These are phyloP conservation scores for Diplodia corticola DNA, from an alignment of 2,329 filamentous ascomycete species.

Conservation along the genomic window DNA sequence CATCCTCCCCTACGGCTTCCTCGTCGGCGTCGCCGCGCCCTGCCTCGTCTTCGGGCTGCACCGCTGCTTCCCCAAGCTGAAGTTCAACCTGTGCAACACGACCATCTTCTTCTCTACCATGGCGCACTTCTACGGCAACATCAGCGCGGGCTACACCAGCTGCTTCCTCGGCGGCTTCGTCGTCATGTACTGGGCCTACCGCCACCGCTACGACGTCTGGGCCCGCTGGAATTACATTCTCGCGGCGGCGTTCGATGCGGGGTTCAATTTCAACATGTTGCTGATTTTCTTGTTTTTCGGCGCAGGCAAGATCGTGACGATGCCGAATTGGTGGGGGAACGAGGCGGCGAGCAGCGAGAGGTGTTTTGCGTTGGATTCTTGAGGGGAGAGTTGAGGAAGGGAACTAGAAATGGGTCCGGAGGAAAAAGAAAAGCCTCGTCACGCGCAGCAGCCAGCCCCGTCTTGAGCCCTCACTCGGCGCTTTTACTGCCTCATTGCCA, in stretches of 20 bases:
- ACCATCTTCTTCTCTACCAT: slow-evolving; percentile 63
- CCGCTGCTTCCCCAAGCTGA: slow-evolving; percentile 54
- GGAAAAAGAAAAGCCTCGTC: no score
- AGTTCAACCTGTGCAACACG: slow-evolving; percentile 60
- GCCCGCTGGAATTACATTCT: slow-evolving; percentile 62
- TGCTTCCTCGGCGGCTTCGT: slow-evolving; percentile 60
- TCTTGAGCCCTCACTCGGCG: no score
- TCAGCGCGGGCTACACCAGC: slow-evolving; percentile 60
- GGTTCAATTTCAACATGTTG: slow-evolving; percentile 63
- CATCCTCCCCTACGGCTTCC: slow-evolving; percentile 55
- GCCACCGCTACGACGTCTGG: slow-evolving; percentile 59
- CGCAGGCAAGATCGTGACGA: slow-evolving; percentile 56
- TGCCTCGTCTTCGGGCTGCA: slow-evolving; percentile 54
- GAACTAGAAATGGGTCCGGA: no score
- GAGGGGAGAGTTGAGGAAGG: background rate
- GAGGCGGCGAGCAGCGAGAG: slow-evolving; percentile 56
- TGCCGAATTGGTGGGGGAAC: slow-evolving; percentile 68
- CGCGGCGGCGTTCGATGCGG: slow-evolving; percentile 62
- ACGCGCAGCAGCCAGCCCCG: no score
- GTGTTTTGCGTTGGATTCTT: slow-evolving; percentile 54
- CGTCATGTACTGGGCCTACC: slow-evolving; percentile 61
- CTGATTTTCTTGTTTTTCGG: slow-evolving; percentile 63
- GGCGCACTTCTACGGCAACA: slow-evolving; percentile 60
- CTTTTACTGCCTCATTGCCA: no score
- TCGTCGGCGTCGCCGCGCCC: slow-evolving; percentile 51